These are phyloP conservation scores for Wakefieldia striispora DNA, from an alignment of 768 basidiomycete species.

Conservation along the genomic window DNA sequence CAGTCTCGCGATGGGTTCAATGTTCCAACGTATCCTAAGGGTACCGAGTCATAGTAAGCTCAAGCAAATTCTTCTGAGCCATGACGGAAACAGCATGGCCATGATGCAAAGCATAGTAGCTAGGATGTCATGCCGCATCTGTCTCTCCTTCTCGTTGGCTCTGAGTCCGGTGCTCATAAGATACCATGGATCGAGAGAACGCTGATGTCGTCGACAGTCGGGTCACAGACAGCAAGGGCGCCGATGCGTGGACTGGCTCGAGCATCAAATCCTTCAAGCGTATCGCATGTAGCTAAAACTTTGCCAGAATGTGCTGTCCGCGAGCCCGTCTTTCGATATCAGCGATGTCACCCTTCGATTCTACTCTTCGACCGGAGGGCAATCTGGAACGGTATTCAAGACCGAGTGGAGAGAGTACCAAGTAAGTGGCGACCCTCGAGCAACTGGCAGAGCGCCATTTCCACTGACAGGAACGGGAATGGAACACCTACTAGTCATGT, in stretches of 20 bases:
- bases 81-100: constrained; percentile 98
- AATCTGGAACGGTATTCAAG: constrained; percentile 91
- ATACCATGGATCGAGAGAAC: constrained; percentile 89
- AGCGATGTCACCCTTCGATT: constrained; percentile 56
- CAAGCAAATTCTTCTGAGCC: constrained; percentile 96
- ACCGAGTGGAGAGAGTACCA: constrained; percentile 76
- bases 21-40: too few species aligned
- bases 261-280: constrained; percentile 87
- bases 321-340: constrained; percentile 88
- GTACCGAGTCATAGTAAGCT: too few species aligned
- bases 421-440: constrained; percentile 79
- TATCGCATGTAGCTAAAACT: constrained; percentile 89
- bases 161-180: constrained; percentile 76
- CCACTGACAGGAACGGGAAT: constrained; percentile 98
- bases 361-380: constrained; percentile 77
- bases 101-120: constrained; percentile 82
- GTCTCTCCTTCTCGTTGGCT: constrained; percentile 99
- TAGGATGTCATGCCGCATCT: constrained; percentile 95
- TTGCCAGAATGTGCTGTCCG: constrained; percentile 93
- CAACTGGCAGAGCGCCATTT: constrained; percentile 85
- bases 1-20: too few species aligned
- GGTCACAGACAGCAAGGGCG: constrained; percentile 94
- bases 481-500: constrained; percentile 98
- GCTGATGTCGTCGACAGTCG: constrained; percentile 89
- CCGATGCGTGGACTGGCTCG: constrained; percentile 91